A percentile compares a stretch with the other conserved stretches of the same genome.
Evolutionary conservation across 23 red algal species (phyloP).

Genomic region (Gracilaria gracilis): DNA sequence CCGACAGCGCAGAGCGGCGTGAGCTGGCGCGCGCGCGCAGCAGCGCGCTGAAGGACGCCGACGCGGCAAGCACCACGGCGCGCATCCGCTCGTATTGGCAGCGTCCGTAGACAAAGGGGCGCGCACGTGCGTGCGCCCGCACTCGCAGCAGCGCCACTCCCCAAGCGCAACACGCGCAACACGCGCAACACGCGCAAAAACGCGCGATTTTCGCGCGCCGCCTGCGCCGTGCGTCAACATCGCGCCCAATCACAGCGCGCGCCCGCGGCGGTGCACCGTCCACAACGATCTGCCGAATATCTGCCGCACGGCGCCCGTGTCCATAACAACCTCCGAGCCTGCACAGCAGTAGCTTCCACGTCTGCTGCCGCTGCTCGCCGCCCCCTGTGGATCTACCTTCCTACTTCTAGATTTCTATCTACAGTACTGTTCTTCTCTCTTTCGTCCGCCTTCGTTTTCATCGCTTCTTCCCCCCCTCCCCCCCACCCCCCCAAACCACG

Average conservation of each 20-base stretch:
- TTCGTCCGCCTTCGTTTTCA: background rate
- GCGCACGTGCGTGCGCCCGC: too few relatives aligned
- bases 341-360: constrained; percentile 15
- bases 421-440: background rate
- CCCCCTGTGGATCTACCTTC: background rate
- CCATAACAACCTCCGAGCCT: too few relatives aligned
- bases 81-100: background rate
- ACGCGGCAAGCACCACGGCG: background rate
- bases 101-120: background rate
- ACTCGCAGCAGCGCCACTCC: too few relatives aligned
- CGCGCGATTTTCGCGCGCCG: background rate
- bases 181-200: too few relatives aligned
- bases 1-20: constrained; percentile 14
- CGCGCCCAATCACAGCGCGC: background rate
- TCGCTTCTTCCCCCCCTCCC: background rate
- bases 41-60: constrained; percentile 3
- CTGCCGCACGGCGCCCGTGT: background rate
- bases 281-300: background rate
- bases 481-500: background rate
- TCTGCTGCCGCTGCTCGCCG: background rate
- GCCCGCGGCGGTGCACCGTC: too few relatives aligned
- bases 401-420: too few relatives aligned
- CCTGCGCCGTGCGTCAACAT: background rate
- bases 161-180: too few relatives aligned
- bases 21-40: background rate